Base-by-base conservation (phyloP, 768 basidiomycete species). In the Boletus vinaceobasis region DNA sequence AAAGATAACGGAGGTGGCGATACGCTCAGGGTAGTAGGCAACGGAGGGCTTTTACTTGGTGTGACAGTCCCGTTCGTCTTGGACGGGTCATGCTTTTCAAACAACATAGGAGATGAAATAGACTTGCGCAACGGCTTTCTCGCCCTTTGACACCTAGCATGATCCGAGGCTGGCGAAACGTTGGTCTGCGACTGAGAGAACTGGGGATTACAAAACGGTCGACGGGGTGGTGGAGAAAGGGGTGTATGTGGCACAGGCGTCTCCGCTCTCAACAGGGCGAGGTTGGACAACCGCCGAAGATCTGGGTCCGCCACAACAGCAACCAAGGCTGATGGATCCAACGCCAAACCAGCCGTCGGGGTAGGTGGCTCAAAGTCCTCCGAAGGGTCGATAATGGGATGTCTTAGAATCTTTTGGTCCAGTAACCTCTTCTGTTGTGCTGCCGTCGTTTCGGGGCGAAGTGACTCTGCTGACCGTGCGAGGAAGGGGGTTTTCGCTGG, bases 221-320 rank as follows among this genome's bases (percentile, higher is more conserved):
- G 71, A 59, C 77, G 78, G 10, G 88, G 88, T 6, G 88, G 82
- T 35, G 87, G 88, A 2, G 83, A 75, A 19, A 90, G 75, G 21
- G 87, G 84, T 2, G 78, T 81, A 57, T 84, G 71, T 21, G 77
- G 82, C 10, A 77, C 80, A 13, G 88, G 89, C 0, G 86, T 88
- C 56, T 86, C 85, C 14, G 81, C 84, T 15, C 88, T 83, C 33
- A 73, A 58, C 21, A 82, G 81, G 37, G 80, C 70, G 42, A 76
- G 76, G 56, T 74, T 80, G 7, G 77, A 71, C 43, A 68, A 54
- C 32, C 66, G 67, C 45, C 73, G 70, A 35, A 72, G 70, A 36
- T 76, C 74, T n/a, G 60, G 71, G 32, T 60, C 58, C 14, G 51
- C 33, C 32, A 64, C 58, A 52, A 64, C 43, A 35, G 61, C 62